These are phyloP conservation scores for Emergomyces orientalis DNA, from an alignment of 2,329 filamentous ascomycete species.

Conservation along the genomic window DNA sequence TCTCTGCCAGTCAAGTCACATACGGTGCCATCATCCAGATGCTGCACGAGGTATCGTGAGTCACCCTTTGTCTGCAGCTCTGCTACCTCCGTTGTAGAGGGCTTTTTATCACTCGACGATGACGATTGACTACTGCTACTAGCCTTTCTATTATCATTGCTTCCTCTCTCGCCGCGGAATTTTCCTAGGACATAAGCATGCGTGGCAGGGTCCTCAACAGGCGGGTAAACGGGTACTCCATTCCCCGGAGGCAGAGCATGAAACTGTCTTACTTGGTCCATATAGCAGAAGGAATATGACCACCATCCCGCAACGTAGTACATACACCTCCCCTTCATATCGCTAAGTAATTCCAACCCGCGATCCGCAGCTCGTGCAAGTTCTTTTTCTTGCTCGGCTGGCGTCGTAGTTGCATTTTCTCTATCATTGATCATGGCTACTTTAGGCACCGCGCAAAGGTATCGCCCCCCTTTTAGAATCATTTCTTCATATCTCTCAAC, in stretches of 20 bases:
- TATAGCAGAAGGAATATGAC: conserved; percentile 93
- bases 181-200: conserved; percentile 69
- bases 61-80: conserved; percentile 74
- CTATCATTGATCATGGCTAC: conserved; percentile 56
- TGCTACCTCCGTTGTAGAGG: conserved; percentile 38
- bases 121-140: conserved; percentile 20
- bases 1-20: conserved; percentile 79
- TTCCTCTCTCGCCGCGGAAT: conserved; percentile 34
- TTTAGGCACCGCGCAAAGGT: conserved; percentile 75
- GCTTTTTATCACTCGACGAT: conserved; percentile 20
- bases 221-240: conserved; percentile 58
- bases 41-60: conserved; percentile 77
- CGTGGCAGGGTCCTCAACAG: conserved; percentile 65
- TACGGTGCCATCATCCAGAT: conserved; percentile 64
- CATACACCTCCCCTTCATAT: conserved; percentile 70
- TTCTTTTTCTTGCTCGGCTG: conserved; percentile 54
- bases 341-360: conserved; percentile 70
- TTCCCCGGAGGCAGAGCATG: conserved; percentile 67
- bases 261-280: conserved; percentile 78
- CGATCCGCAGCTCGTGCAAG: conserved; percentile 64
- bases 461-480: conserved; percentile 58
- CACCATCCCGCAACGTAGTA: conserved; percentile 86
- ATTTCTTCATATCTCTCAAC: conserved; percentile 65
- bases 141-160: conserved; percentile 26
- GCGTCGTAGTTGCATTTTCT: conserved; percentile 52